Evolutionary conservation across 345 rosid species (phyloP).

Genomic region (Carallia pectinifolia): DNA sequence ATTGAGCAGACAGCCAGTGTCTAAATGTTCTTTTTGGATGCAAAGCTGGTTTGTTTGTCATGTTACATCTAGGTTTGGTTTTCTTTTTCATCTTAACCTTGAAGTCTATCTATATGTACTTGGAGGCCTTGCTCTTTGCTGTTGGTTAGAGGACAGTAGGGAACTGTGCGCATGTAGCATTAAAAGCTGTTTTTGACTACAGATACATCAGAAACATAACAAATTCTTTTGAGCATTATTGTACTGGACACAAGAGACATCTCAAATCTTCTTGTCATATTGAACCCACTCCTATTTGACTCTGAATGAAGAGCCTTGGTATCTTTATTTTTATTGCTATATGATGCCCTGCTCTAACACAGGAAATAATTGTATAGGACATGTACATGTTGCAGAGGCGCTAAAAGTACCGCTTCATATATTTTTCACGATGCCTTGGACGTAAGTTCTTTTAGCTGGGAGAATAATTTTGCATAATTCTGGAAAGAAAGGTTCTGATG

Average conservation of each 20-base stretch:
- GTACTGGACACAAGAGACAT: neutral
- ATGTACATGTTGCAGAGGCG: slow-evolving; percentile 52
- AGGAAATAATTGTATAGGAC: slow-evolving; percentile 36
- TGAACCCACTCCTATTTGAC: neutral
- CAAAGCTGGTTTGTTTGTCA: no score
- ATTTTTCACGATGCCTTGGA: slow-evolving; percentile 66
- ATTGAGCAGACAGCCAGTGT: no score
- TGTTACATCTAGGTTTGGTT: no score
- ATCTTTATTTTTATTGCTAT: neutral
- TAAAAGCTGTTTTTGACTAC: no score
- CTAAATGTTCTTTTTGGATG: no score
- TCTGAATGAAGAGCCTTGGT: neutral
- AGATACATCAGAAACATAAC: no score
- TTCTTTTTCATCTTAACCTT: no score
- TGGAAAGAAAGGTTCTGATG: neutral
- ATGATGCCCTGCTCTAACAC: neutral
- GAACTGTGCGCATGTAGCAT: no score
- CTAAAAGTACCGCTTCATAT: slow-evolving; percentile 49
- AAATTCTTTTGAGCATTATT: no score
- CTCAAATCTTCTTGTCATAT: neutral
- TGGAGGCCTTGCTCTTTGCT: no score
- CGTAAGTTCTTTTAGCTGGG: slow-evolving; percentile 37
- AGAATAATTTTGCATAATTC: neutral
- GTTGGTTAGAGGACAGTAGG: no score
- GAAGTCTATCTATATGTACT: no score